Conservation (phyloP, 192 early-diverging fungal genomes). For the Backusella parvicylindrica region DNA sequence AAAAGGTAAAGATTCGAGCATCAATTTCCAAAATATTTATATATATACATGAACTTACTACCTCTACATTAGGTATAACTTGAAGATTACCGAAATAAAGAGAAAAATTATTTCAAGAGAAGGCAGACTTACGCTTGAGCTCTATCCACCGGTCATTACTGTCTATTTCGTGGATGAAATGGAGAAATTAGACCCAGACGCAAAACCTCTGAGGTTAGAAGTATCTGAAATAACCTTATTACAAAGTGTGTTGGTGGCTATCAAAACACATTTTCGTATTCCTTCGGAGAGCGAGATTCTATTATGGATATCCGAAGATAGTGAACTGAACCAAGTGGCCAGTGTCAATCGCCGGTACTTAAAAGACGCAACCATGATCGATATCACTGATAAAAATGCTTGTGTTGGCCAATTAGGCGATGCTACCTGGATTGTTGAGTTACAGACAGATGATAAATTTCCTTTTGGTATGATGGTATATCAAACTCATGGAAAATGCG, state of each 20-base stretch:
- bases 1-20: conserved; percentile 38
- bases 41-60: neutral
- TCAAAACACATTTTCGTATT: neutral
- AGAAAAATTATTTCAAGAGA: neutral
- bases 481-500: conserved; percentile 35
- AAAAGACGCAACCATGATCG: neutral
- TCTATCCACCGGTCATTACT: neutral
- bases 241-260: neutral
- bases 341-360: neutral
- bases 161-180: neutral
- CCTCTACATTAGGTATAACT: neutral
- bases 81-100: neutral
- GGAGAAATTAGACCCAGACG: neutral
- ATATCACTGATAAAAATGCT: neutral
- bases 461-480: neutral
- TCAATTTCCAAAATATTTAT: too few relatives aligned
- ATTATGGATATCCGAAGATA: neutral
- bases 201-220: neutral
- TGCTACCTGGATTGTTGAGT: neutral
- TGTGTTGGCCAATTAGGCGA: neutral
- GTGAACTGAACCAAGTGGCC: neutral
- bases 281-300: neutral
- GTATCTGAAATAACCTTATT: neutral
- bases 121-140: neutral
- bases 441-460: neutral